These are phyloP conservation scores for Phascolomyces articulosus DNA, from an alignment of 371 early-diverging fungal species.

Conservation along the genomic window DNA sequence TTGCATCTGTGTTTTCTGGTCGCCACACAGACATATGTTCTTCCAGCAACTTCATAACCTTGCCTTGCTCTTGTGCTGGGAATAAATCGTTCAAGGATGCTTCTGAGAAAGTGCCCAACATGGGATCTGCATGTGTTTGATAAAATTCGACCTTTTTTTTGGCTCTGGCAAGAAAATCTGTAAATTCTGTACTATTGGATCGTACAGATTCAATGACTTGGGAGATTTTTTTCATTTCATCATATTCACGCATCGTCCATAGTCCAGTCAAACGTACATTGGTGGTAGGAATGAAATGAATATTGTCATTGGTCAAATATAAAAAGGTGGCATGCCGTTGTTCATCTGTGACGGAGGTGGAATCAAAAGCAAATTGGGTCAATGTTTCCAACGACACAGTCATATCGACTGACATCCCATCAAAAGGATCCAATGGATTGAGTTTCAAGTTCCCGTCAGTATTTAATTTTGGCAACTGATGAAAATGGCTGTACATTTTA, in stretches of 20 bases:
- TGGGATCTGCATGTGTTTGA: constrained; percentile 37
- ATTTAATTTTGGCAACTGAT: background rate
- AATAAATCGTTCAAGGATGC: constrained; percentile 13
- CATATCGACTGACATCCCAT: too few species aligned
- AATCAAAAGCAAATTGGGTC: constrained; percentile 32
- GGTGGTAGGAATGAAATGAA: constrained; percentile 49
- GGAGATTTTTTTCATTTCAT: constrained; percentile 45
- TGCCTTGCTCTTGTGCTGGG: too few species aligned
- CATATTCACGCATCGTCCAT: constrained; percentile 55
- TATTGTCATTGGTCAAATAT: constrained; percentile 53
- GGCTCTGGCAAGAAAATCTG: constrained; percentile 51
- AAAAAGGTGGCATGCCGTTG: constrained; percentile 65
- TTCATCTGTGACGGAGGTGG: constrained; percentile 13
- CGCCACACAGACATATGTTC: too few species aligned
- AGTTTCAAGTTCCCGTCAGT: constrained; percentile 12
- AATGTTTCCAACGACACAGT: constrained; percentile 32
- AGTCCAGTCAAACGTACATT: constrained; percentile 46
- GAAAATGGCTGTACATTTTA: constrained; percentile 31
- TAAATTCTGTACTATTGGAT: constrained; percentile 52
- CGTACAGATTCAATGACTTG: constrained; percentile 47
- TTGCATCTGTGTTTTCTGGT: constrained; percentile 54
- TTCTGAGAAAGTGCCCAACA: constrained; percentile 22
- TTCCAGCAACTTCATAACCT: constrained; percentile 38
- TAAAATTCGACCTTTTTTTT: constrained; percentile 44
- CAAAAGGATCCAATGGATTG: too few species aligned